phyloP scores from a whole-genome alignment of 441 rosid species.

The Pelargonium fulgidum region DNA sequence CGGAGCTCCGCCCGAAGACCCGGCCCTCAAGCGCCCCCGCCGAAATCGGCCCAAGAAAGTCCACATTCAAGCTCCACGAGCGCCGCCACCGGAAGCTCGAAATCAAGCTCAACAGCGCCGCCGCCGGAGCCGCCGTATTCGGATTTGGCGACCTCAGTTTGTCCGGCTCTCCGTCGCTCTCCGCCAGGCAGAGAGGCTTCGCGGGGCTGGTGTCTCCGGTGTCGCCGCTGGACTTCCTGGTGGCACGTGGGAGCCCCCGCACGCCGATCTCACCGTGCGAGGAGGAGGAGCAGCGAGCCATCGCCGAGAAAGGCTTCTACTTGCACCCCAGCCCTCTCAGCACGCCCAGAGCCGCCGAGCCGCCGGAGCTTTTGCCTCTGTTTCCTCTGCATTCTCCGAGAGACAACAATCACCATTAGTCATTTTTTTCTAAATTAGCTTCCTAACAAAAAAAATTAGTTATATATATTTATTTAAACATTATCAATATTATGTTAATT shows the following conservation, averaged over 20 bases:
- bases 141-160: background rate
- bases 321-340: constrained; percentile 49
- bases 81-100: constrained; percentile 64
- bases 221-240: constrained; percentile 58
- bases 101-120: constrained; percentile 36
- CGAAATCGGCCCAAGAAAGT: constrained; percentile 30
- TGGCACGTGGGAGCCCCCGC: constrained; percentile 23
- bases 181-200: constrained; percentile 31
- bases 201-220: constrained; percentile 50
- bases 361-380: constrained; percentile 56
- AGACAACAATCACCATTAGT: background rate
- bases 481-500: no score
- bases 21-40: constrained; percentile 42
- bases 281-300: constrained; percentile 42
- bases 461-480: no score
- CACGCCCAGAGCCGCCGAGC: constrained; percentile 38
- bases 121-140: background rate
- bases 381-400: constrained; percentile 64
- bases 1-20: constrained; percentile 46
- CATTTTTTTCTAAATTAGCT: background rate
- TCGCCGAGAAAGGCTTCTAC: constrained; percentile 62
- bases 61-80: constrained; percentile 69
- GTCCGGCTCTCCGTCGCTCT: constrained; percentile 7
- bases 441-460: background rate
- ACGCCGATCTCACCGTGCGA: background rate